Evolutionary conservation across 108 stramenopile genomes (phyloP).

Genomic region (Skeletonema costatum): DNA sequence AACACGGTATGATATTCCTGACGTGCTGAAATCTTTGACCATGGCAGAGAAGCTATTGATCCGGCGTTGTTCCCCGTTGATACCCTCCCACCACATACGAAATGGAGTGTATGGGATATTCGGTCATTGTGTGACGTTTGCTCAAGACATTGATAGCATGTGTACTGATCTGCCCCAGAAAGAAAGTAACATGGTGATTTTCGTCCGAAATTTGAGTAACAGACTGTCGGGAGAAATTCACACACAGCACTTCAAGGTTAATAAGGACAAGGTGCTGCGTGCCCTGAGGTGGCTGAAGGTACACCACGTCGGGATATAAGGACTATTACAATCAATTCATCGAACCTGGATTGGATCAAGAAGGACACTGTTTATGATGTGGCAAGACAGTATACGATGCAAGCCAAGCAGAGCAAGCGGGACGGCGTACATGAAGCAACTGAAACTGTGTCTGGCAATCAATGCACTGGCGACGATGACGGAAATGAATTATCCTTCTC

Average conservation of each 20-base stretch:
- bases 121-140: constrained; percentile 11
- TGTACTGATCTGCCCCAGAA: neutral
- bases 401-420: neutral
- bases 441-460: neutral
- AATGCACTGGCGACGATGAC: neutral
- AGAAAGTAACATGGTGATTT: neutral
- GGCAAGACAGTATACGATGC: no score
- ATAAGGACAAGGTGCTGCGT: neutral
- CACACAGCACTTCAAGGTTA: neutral
- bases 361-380: neutral
- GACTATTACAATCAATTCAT: neutral
- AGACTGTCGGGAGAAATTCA: neutral
- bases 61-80: neutral
- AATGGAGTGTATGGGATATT: neutral
- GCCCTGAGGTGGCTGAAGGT: constrained; percentile 22
- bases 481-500: neutral
- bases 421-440: neutral
- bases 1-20: constrained; percentile 4
- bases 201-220: neutral
- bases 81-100: constrained; percentile 6
- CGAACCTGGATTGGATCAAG: constrained; percentile 16
- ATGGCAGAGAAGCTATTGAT: constrained; percentile 27
- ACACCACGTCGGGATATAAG: constrained; percentile 11
- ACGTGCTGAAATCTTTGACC: neutral
- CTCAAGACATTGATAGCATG: constrained; percentile 8